These are phyloP conservation scores for Aspergillus proliferans DNA, from an alignment of 2,329 filamentous ascomycete genomes.

Conservation along the genomic window DNA sequence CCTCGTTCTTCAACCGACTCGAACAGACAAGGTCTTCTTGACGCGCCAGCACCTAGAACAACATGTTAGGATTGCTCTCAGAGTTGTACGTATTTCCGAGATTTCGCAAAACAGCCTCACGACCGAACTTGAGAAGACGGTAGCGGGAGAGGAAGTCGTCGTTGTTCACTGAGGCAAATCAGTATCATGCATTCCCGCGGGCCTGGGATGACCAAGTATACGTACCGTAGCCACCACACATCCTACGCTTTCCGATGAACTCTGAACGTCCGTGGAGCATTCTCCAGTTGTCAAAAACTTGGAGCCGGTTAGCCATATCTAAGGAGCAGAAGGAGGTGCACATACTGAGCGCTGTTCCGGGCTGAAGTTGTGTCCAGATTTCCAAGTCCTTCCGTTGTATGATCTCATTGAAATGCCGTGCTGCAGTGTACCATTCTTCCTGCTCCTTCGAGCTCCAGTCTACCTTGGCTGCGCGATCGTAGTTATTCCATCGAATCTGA, in stretches of 20 bases:
- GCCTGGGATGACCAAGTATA: slow-evolving; percentile 17
- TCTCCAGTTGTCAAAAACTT: slow-evolving; percentile 95
- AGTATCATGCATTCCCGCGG: slow-evolving; percentile 3
- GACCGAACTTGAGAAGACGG: slow-evolving; percentile 61
- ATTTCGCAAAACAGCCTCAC: slow-evolving; percentile 26
- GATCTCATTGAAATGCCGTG: slow-evolving; percentile 65
- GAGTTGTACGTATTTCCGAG: slow-evolving; percentile 18
- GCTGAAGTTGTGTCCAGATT: slow-evolving; percentile 74
- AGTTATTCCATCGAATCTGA: slow-evolving; percentile 87
- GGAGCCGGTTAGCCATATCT: slow-evolving; percentile 2
- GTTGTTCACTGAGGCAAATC: slow-evolving; percentile 54
- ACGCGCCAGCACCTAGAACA: slow-evolving; percentile 2
- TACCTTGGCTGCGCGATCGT: slow-evolving; percentile 69
- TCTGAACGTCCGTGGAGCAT: slow-evolving; percentile 78
- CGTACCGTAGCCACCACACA: slow-evolving; percentile 88
- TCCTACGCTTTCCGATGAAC: slow-evolving; percentile 76
- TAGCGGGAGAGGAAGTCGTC: slow-evolving; percentile 77
- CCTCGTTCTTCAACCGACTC: no score
- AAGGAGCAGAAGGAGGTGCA: slow-evolving; percentile 9
- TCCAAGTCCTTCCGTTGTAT: slow-evolving; percentile 60
- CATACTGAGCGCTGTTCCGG: slow-evolving; percentile 70
- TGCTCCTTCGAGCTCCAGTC: slow-evolving; percentile 47
- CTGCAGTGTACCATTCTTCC: slow-evolving; percentile 70
- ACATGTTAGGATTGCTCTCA: slow-evolving; percentile 8
- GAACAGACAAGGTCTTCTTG: no score